Percentiles rank a stretch among this genome's conserved stretches.
Conservation (phyloP, 345 rosid genomes). For the Brassica cretica region DNA sequence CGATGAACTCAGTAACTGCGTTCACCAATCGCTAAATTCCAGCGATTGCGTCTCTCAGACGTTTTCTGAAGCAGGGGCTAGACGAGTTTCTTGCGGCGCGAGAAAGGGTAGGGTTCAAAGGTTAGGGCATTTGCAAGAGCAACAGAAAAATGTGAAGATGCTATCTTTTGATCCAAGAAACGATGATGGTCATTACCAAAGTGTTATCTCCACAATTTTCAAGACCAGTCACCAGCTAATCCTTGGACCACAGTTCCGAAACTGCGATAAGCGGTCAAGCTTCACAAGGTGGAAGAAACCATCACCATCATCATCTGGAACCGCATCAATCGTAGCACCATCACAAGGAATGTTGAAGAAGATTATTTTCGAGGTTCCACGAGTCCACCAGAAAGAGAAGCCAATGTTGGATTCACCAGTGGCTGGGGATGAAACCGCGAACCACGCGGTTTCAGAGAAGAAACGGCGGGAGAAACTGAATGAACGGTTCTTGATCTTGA, state of each 20-base stretch:
- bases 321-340: not conserved
- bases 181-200: conserved; percentile 63
- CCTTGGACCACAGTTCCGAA: conserved; percentile 48
- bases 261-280: conserved; percentile 54
- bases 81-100: conserved; percentile 33
- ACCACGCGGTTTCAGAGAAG: conserved; percentile 48
- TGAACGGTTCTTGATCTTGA: conserved; percentile 57
- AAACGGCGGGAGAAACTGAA: conserved; percentile 54
- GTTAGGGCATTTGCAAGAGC: conserved; percentile 38
- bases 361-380: conserved; percentile 72
- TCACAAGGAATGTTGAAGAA: conserved; percentile 67
- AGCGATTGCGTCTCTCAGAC: conserved; percentile 75
- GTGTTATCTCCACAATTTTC: conserved; percentile 57
- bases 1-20: conserved; percentile 67
- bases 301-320: conserved; percentile 33
- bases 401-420: conserved; percentile 41
- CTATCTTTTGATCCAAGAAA: conserved; percentile 31
- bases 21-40: conserved; percentile 63
- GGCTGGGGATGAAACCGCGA: conserved; percentile 47
- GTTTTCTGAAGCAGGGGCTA: conserved; percentile 45
- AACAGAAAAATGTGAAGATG: conserved; percentile 40
- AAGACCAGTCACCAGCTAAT: conserved; percentile 62
- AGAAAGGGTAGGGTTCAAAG: conserved; percentile 36
- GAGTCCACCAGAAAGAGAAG: conserved; percentile 45
- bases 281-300: conserved; percentile 63